phyloP scores from a whole-genome alignment of 306 rosid species.

The Pyrus communis region DNA sequence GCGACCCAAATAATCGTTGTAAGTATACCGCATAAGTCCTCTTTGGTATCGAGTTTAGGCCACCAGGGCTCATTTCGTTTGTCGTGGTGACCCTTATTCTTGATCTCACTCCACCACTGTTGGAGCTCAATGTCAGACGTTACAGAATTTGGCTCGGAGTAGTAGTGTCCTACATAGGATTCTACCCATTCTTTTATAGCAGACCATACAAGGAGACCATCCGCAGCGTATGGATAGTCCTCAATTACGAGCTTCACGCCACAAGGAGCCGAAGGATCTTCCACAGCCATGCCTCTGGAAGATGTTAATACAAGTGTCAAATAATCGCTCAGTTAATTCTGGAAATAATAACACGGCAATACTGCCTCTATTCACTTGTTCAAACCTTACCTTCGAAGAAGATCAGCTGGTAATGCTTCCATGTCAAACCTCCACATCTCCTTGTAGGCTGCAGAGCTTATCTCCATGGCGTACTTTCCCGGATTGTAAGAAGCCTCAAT shows the following conservation, averaged over 20 bases:
- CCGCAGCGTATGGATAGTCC: conserved; percentile 94
- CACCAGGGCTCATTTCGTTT: conserved; percentile 86
- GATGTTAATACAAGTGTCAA: conserved; percentile 1
- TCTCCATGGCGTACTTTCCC: conserved; percentile 79
- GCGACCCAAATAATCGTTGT: conserved; percentile 83
- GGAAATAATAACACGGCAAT: not conserved
- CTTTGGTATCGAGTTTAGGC: conserved; percentile 70
- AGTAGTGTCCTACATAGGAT: conserved; percentile 62
- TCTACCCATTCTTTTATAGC: conserved; percentile 89
- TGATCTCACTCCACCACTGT: conserved; percentile 90
- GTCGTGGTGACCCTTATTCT: conserved; percentile 73
- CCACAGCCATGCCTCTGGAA: conserved; percentile 90
- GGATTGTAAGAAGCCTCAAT: conserved; percentile 88
- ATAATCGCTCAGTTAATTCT: not conserved
- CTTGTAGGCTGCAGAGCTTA: conserved; percentile 87
- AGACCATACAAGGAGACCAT: conserved; percentile 93
- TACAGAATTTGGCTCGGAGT: conserved; percentile 53
- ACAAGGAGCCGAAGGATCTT: conserved; percentile 65
- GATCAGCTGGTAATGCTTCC: conserved; percentile 93
- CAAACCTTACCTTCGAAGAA: conserved; percentile 58
- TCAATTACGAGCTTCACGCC: conserved; percentile 80
- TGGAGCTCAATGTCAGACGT: conserved; percentile 69
- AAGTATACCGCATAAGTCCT: conserved; percentile 62
- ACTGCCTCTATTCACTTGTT: not conserved
- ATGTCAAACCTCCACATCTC: conserved; percentile 77